Conservation (phyloP, 106 monocot genomes). For the Allium fistulosum region DNA sequence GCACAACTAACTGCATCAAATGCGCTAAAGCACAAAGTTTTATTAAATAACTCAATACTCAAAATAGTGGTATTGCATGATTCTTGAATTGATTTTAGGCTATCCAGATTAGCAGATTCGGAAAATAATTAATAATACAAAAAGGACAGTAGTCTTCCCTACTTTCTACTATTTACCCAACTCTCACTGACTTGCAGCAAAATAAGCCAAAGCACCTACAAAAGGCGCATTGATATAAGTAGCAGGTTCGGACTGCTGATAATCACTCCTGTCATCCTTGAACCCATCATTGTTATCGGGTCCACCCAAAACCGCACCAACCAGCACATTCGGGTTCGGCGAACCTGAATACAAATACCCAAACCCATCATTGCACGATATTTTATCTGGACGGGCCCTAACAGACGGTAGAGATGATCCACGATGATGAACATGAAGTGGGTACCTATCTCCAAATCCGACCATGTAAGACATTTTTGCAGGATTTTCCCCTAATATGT, state of each 20-base stretch:
- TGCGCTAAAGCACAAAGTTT: too few species aligned
- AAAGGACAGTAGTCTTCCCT: too few species aligned
- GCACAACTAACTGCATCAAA: too few species aligned
- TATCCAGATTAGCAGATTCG: too few species aligned
- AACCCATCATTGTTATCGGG: constrained; percentile 50
- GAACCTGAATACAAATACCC: constrained; percentile 47
- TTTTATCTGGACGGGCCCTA: constrained; percentile 26
- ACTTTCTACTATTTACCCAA: too few species aligned
- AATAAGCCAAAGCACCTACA: constrained; percentile 65
- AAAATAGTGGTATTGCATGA: too few species aligned
- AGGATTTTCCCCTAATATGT: constrained; percentile 64
- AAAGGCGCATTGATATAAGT: constrained; percentile 47
- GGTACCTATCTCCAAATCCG: constrained; percentile 50
- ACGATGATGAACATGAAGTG: constrained; percentile 56
- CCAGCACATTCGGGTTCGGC: constrained; percentile 54
- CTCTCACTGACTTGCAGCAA: constrained; percentile 13
- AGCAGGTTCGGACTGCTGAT: constrained; percentile 62
- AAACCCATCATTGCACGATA: constrained; percentile 56
- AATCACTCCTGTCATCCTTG: constrained; percentile 54
- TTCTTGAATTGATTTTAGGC: too few species aligned
- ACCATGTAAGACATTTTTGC: constrained; percentile 71
- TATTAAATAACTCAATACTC: too few species aligned
- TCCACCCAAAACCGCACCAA: constrained; percentile 62
- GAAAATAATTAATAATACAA: too few species aligned
- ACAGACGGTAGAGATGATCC: constrained; percentile 59